Base-by-base conservation (phyloP, 2,329 filamentous ascomycete species). In the Fusarium buharicum region DNA sequence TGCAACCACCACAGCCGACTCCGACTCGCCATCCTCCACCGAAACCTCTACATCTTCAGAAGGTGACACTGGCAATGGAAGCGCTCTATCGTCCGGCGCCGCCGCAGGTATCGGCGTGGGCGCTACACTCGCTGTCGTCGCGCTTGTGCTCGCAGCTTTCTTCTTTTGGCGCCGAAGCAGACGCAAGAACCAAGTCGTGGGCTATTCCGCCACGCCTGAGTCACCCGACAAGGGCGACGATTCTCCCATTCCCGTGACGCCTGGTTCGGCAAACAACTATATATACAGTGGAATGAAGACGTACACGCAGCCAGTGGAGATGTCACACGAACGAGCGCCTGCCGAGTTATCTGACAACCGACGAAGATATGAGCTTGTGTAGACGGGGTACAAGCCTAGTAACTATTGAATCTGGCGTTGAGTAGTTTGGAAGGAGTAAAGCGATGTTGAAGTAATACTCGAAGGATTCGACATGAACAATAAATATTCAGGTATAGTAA, bases 111-210 rank as follows among this genome's bases (percentile, higher is more conserved):
- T 64, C 11, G 40, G 50, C 16, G 45, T 64, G 0, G 60, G 50
- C 1, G 27, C 31, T 0, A 49, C 55, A 2, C 55, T 64, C 3
- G 60, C 36, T 1, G 47, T 57, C 1, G 46, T 62, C 4, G 55
- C 55, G 3, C 28, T 64, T 14, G 50, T 45, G 0, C 38, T 64
- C 7, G 20, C 38, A 3, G 50, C 27, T 3, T 62, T 64, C 18
- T 47, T 64, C 22, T 39, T 64, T 14, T 64, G 61, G 60, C 50
- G 50, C 0, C 60, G 50, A 1, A 64, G 45, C 28, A 64, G 46
- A 33, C 38, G 55, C 13, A 64, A 56, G 12, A 24, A 22, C 3
- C 36, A 47, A 17, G 13, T 18, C 1, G 9, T 43, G 14, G 38
- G 44, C 7, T 11, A 10, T 13, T 28, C 41, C 0, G 6, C 24